These are phyloP conservation scores for Xylogone sp. DNA, from an alignment of 2,329 filamentous ascomycete species.

Conservation along the genomic window DNA sequence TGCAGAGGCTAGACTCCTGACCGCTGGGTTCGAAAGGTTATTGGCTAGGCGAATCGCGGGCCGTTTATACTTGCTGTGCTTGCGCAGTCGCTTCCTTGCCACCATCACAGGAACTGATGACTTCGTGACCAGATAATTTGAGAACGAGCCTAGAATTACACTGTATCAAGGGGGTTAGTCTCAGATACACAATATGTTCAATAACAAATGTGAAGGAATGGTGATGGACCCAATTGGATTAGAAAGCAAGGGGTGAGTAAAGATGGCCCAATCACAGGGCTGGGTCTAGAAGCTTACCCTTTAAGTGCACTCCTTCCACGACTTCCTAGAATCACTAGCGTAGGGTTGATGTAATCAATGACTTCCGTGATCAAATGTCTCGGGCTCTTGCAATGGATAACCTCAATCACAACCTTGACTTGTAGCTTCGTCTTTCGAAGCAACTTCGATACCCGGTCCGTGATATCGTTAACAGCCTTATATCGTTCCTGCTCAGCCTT, in stretches of 20 bases:
- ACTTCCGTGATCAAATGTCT: slow-evolving; percentile 96
- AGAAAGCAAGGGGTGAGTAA: background rate
- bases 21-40: slow-evolving; percentile 69
- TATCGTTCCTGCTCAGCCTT: slow-evolving; percentile 75
- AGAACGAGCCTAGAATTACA: slow-evolving; percentile 92
- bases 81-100: slow-evolving; percentile 81
- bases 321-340: slow-evolving; percentile 88
- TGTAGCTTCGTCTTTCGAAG: slow-evolving; percentile 89
- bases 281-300: slow-evolving; percentile 56
- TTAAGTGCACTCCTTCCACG: slow-evolving; percentile 89
- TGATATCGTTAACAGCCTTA: slow-evolving; percentile 78
- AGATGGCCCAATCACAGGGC: no score
- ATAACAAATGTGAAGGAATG: background rate
- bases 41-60: slow-evolving; percentile 72
- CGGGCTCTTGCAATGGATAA: slow-evolving; percentile 96
- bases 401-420: slow-evolving; percentile 89
- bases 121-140: slow-evolving; percentile 95
- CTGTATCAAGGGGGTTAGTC: slow-evolving; percentile 44
- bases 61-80: slow-evolving; percentile 78
- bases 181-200: slow-evolving; percentile 3
- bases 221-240: background rate
- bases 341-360: slow-evolving; percentile 89
- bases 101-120: slow-evolving; percentile 98
- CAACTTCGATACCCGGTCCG: slow-evolving; percentile 77
- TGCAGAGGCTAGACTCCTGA: slow-evolving; percentile 64